Percentiles rank a stretch among this genome's conserved stretches.
phyloP scores from a whole-genome alignment of 139 green algal genomes.

The Mesotaenium endlicherianum region DNA sequence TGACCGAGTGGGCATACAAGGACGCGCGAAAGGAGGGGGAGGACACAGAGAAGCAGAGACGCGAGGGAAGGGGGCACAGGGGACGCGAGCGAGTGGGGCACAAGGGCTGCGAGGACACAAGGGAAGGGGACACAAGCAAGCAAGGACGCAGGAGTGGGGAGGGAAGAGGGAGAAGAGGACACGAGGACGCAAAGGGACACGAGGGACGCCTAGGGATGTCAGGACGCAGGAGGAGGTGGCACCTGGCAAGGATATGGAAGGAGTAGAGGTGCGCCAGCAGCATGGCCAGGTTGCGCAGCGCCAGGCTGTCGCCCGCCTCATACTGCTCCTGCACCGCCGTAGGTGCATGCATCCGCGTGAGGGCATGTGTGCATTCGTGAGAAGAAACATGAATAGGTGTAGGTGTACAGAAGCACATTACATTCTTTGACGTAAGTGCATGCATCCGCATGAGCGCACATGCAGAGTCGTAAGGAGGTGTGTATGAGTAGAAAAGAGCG shows the following conservation, averaged over 20 bases:
- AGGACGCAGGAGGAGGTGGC: neutral
- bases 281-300: slow-evolving; percentile 31
- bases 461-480: too few relatives aligned
- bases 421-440: too few relatives aligned
- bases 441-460: too few relatives aligned
- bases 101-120: neutral
- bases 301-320: slow-evolving; percentile 22
- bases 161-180: neutral
- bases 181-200: neutral
- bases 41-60: neutral
- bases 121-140: neutral
- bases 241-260: slow-evolving; percentile 40
- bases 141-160: neutral
- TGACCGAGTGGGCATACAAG: neutral
- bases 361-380: neutral
- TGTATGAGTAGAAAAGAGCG: too few relatives aligned
- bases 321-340: slow-evolving; percentile 47
- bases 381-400: neutral
- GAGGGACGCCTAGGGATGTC: neutral
- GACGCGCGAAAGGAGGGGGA: neutral
- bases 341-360: neutral
- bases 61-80: neutral
- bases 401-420: too few relatives aligned
- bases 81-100: neutral
- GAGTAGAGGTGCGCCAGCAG: slow-evolving; percentile 35